phyloP scores from a whole-genome alignment of 1,284 basidiomycete species.

The Fomitiporia mediterranea region DNA sequence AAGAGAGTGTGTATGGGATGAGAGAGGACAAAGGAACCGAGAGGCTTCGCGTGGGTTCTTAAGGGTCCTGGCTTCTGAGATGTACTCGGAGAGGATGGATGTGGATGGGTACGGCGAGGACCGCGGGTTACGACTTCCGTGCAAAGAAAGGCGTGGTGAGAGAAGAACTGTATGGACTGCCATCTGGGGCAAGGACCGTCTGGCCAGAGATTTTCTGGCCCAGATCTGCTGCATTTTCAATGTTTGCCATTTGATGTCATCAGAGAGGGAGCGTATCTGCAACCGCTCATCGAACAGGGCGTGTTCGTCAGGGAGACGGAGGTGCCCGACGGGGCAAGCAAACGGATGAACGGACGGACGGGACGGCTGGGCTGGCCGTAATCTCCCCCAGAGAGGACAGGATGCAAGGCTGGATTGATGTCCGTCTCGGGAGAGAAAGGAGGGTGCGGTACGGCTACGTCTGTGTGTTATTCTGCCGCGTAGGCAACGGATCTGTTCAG shows the following conservation, averaged over 20 bases:
- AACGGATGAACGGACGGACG: too few species aligned
- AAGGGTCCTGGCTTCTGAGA: not conserved
- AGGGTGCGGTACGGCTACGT: not conserved
- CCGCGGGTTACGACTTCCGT: not conserved
- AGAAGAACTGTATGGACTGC: not conserved
- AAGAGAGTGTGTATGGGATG: not conserved
- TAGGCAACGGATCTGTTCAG: not conserved
- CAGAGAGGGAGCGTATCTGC: not conserved
- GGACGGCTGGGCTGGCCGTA: too few species aligned
- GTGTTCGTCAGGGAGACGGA: not conserved
- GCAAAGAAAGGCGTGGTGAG: not conserved
- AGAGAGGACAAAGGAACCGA: not conserved
- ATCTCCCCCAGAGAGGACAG: too few species aligned
- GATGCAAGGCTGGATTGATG: not conserved
- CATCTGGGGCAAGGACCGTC: not conserved
- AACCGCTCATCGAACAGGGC: not conserved
- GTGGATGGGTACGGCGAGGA: not conserved
- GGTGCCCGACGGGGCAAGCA: not conserved
- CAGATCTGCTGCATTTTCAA: not conserved
- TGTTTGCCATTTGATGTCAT: slow-evolving; percentile 3
- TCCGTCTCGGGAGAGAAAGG: not conserved
- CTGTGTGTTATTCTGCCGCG: too few species aligned
- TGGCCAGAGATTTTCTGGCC: not conserved
- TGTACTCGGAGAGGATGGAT: not conserved
- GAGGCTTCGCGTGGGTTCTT: not conserved